Conservation (phyloP, 257 asterid genomes). For the Nicotiana noctiflora region DNA sequence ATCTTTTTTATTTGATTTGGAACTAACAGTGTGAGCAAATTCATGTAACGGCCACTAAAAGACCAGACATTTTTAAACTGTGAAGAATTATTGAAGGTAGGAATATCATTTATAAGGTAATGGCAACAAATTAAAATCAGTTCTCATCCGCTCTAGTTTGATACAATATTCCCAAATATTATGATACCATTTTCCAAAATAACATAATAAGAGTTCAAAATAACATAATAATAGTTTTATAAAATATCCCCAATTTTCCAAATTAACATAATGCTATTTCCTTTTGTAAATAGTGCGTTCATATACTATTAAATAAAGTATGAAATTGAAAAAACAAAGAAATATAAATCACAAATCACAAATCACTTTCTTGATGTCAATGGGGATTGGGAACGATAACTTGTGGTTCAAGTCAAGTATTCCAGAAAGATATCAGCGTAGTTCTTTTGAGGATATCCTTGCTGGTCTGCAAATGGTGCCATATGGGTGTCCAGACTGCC, state of each 20-base stretch:
- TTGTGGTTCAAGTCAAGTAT: slow-evolving; percentile 25
- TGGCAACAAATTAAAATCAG: not conserved
- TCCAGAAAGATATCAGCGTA: not conserved
- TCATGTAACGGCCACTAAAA: too few species aligned
- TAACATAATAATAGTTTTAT: too few species aligned
- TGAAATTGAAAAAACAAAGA: not conserved
- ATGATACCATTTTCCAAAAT: not conserved
- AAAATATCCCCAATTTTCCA: too few species aligned
- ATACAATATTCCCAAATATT: not conserved
- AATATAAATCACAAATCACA: not conserved
- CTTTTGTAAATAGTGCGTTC: not conserved
- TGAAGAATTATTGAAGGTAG: too few species aligned
- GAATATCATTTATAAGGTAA: not conserved
- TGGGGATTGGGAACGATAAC: slow-evolving; percentile 18
- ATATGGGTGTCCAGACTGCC: slow-evolving; percentile 13
- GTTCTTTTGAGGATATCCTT: not conserved
- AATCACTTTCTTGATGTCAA: not conserved
- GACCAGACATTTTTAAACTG: too few species aligned
- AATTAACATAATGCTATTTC: not conserved
- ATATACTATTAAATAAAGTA: not conserved
- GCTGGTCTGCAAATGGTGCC: slow-evolving; percentile 15
- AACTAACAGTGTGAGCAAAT: too few species aligned
- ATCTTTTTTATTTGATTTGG: too few species aligned
- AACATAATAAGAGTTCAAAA: not conserved
- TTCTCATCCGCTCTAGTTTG: not conserved